These are phyloP conservation scores for Alternaria tenuissima DNA, from an alignment of 2,329 filamentous ascomycete species.

Conservation along the genomic window DNA sequence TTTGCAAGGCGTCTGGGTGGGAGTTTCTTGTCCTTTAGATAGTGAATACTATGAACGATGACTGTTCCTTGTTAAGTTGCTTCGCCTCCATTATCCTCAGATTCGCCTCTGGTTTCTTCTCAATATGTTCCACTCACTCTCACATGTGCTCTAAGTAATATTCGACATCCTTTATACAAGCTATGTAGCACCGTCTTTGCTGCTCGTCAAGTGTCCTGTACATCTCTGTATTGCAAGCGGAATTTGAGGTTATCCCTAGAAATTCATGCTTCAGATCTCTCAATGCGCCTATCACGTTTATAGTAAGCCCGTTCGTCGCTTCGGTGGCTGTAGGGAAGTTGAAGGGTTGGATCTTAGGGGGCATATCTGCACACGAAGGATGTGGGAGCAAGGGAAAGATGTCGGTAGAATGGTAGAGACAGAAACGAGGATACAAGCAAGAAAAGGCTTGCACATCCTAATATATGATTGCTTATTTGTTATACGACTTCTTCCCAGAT, in stretches of 20 bases:
- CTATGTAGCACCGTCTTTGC: not conserved
- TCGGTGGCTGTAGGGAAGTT: no score
- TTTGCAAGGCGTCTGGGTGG: constrained; percentile 14
- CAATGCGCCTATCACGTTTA: not conserved
- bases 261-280: not conserved
- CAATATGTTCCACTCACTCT: not conserved
- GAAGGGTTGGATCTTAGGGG: no score
- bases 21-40: not conserved
- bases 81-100: no score
- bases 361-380: no score
- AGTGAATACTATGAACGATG: not conserved
- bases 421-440: not conserved
- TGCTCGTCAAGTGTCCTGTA: not conserved
- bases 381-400: no score
- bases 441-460: not conserved
- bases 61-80: not conserved
- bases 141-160: not conserved
- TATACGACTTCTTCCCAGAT: not conserved
- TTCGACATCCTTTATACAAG: not conserved
- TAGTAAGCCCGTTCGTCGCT: no score
- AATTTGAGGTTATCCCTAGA: not conserved
- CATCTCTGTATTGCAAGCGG: not conserved
- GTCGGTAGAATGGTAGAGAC: no score
- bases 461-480: not conserved
- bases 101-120: not conserved